Evolutionary conservation across 2,329 filamentous ascomycete genomes (phyloP), one percentile per base, ranked within the genome.

Genomic region (Zasmidium citrigriseum): DNA sequence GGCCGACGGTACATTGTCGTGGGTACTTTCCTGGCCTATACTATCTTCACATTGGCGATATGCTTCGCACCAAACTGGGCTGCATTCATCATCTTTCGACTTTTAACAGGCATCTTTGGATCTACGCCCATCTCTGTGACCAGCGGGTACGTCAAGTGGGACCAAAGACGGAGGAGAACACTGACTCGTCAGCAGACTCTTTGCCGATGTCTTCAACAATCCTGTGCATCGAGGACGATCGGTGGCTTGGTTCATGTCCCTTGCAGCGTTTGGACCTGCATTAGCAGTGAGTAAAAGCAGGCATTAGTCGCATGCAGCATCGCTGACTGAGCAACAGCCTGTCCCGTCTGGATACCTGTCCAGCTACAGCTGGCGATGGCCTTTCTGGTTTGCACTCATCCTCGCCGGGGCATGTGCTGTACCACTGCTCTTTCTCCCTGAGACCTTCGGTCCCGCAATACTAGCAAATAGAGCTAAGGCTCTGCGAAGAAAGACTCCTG

Each of bases 401-500:
- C 46, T 60, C 12, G 62, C 62, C 16, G 57, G 54, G 5, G 38
- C 52, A 18, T 56, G 51, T 24, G 41, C 53, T 12, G 48, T 59
- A 18, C 59, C 62, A 11, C 47, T 64, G 7, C 21, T 62, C 1
- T 59, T 62, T 12, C 46, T 64, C 16, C 86, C 75, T 2, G 76
- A 78, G 63, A 78, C 76, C 3, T 78, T 76, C 57, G 75, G 69
- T 0, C 76, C 76, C 0, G 64, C 73, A 0, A 72, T 78, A 4
- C 64, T 78, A 16, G 73, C 74, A 59, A 60, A 67, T 10, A 58
- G 58, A 34, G 88, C 88, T 1, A 75, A 74, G 22, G 77, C 75
- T 47, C 71, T 89, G 29, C 82, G 85, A 60, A 83, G 81, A 64
- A 76, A 77, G 25, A 80, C 84, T 22, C 48, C 48, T 3, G 82